These are phyloP conservation scores for Bipolaris oryzae DNA, from an alignment of 2,329 filamentous ascomycete species.

Conservation along the genomic window DNA sequence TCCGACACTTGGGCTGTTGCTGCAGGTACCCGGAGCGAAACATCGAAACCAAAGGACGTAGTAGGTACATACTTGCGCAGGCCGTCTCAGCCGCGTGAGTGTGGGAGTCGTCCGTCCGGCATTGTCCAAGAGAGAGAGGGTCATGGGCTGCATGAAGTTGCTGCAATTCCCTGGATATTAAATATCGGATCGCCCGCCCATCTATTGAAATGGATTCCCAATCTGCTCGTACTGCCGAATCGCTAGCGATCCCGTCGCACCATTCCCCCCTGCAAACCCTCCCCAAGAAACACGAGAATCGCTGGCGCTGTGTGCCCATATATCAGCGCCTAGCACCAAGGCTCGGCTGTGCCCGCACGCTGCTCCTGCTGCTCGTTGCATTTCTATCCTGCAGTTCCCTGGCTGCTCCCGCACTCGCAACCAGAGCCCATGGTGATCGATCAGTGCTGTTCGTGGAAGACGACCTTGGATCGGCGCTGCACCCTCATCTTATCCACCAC, in stretches of 20 bases:
- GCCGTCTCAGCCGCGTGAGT: background rate
- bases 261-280: constrained; percentile 34
- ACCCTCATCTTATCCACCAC: constrained; percentile 41
- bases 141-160: constrained; percentile 29
- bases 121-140: constrained; percentile 10
- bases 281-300: constrained; percentile 29
- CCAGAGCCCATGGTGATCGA: constrained; percentile 42
- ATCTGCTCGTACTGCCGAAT: constrained; percentile 26
- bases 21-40: constrained; percentile 24
- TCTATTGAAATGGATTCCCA: constrained; percentile 26
- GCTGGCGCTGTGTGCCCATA: constrained; percentile 26
- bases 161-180: constrained; percentile 17
- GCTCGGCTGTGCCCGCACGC: constrained; percentile 17
- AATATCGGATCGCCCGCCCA: constrained; percentile 22
- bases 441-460: constrained; percentile 32
- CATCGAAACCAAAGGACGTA: constrained; percentile 1
- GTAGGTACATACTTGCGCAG: background rate
- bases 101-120: background rate
- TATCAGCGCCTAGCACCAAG: constrained; percentile 22
- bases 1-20: constrained; percentile 18
- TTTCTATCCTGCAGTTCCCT: constrained; percentile 36
- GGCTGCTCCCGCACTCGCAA: constrained; percentile 34
- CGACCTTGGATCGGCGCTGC: constrained; percentile 37
- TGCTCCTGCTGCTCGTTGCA: constrained; percentile 36
- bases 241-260: constrained; percentile 42